These are phyloP conservation scores for Salvia miltiorrhiza DNA, from an alignment of 257 asterid genomes.

Conservation along the genomic window DNA sequence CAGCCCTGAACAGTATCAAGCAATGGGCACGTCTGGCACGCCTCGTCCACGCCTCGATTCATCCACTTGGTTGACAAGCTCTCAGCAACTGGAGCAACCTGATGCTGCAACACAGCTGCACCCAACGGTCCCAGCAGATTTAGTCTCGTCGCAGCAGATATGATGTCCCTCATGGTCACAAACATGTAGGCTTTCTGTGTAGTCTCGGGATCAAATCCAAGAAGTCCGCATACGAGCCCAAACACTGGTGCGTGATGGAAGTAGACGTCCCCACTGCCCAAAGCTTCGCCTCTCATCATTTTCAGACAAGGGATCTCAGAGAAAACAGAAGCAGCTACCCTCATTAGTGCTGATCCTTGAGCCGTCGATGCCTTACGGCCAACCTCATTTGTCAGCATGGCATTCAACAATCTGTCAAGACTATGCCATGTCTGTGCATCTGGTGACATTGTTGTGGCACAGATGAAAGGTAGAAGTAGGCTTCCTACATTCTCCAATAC, in stretches of 20 bases:
- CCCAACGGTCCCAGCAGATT: constrained; percentile 87
- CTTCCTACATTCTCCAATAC: constrained; percentile 80
- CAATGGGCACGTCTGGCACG: constrained; percentile 86
- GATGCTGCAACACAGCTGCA: constrained; percentile 81
- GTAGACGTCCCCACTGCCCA: constrained; percentile 32
- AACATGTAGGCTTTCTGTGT: constrained; percentile 78
- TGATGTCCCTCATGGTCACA: constrained; percentile 77
- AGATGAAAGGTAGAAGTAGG: constrained; percentile 78
- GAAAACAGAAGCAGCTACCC: constrained; percentile 76
- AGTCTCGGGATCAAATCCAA: constrained; percentile 61
- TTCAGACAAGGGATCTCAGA: constrained; percentile 54
- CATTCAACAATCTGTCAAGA: constrained; percentile 53
- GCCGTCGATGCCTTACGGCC: constrained; percentile 69
- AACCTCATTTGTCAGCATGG: constrained; percentile 74
- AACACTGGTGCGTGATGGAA: constrained; percentile 88
- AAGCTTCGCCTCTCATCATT: constrained; percentile 50
- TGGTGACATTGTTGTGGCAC: constrained; percentile 49
- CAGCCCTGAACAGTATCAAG: constrained; percentile 91
- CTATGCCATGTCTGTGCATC: constrained; percentile 55
- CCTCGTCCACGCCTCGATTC: constrained; percentile 72
- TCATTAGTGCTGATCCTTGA: constrained; percentile 91
- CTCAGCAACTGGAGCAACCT: constrained; percentile 57
- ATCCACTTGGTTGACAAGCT: constrained; percentile 67
- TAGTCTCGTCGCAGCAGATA: constrained; percentile 92
- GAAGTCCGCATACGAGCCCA: constrained; percentile 77